These are phyloP conservation scores for Colletotrichum siamense DNA, from an alignment of 2,329 filamentous ascomycete species.

Conservation along the genomic window DNA sequence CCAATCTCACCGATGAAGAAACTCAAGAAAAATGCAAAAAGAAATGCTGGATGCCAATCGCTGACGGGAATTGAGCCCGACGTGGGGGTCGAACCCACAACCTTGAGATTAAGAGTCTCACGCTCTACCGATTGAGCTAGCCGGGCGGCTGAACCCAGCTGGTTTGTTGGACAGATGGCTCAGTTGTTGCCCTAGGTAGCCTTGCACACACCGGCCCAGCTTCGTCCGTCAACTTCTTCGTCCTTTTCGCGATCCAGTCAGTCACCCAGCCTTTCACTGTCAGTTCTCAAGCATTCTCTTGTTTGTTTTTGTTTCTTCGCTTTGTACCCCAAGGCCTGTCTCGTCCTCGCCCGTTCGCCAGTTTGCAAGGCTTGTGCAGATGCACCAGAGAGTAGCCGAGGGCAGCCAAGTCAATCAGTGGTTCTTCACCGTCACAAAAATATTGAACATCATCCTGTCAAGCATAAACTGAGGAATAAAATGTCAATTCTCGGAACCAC, in stretches of 20 bases:
- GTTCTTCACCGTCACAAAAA: neutral
- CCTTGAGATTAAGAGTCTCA: constrained; percentile 65
- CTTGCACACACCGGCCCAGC: neutral
- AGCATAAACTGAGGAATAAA: neutral
- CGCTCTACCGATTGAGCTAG: constrained; percentile 67
- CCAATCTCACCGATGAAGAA: neutral
- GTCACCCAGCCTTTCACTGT: neutral
- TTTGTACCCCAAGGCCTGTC: neutral
- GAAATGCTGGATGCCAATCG: neutral
- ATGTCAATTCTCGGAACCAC: neutral
- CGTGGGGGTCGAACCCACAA: constrained; percentile 29
- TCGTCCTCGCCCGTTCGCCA: neutral
- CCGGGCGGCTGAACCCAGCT: constrained; percentile 8
- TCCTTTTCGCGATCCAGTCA: neutral
- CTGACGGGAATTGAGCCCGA: constrained; percentile 26
- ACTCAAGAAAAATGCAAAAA: neutral
- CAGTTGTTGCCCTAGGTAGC: rapidly evolving
- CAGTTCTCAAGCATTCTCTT: neutral
- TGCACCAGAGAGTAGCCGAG: neutral
- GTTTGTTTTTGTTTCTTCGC: neutral
- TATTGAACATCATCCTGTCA: neutral
- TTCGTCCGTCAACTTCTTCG: neutral
- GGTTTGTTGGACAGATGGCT: rapidly evolving
- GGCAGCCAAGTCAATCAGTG: neutral
- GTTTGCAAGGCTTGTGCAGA: neutral